A percentile compares a stretch with the other conserved stretches of the same genome.
Evolutionary conservation across 2,329 filamentous ascomycete genomes (phyloP).

Genomic region (Neofusicoccum umdonicola): DNA sequence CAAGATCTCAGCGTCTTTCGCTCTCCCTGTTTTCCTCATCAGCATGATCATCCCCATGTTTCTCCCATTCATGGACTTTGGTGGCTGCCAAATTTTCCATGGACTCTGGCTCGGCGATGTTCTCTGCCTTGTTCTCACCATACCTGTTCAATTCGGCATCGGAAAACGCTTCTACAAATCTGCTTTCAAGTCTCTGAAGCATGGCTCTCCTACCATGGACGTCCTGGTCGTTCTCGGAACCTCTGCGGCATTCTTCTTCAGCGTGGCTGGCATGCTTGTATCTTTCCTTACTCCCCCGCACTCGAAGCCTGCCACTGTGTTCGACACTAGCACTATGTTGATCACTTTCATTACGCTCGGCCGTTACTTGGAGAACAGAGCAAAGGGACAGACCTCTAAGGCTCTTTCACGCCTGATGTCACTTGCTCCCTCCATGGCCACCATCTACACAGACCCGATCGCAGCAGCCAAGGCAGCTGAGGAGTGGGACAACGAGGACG

Average conservation of each 20-base stretch:
- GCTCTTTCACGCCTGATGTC: conserved; percentile 94
- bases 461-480: conserved; percentile 89
- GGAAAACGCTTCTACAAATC: conserved; percentile 91
- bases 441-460: conserved; percentile 92
- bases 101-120: conserved; percentile 89
- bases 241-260: conserved; percentile 95
- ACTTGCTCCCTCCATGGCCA: conserved; percentile 91
- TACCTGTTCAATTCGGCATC: conserved; percentile 95
- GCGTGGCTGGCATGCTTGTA: conserved; percentile 79
- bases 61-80: conserved; percentile 73
- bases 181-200: conserved; percentile 89
- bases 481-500: conserved; percentile 61
- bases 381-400: conserved; percentile 94
- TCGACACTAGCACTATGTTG: conserved; percentile 97
- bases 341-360: conserved; percentile 93
- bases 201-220: conserved; percentile 94
- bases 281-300: conserved; percentile 75
- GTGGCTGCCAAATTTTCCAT: conserved; percentile 61
- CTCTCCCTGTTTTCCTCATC: conserved; percentile 84
- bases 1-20: conserved; percentile 72
- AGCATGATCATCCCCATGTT: conserved; percentile 95
- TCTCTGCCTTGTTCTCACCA: conserved; percentile 76
- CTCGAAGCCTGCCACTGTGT: conserved; percentile 79
- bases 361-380: conserved; percentile 87
- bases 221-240: conserved; percentile 92